Percentiles rank a stretch among this genome's conserved stretches.
phyloP scores from a whole-genome alignment of 805 yeast species.

The Blastobotrys mokoenaii region DNA sequence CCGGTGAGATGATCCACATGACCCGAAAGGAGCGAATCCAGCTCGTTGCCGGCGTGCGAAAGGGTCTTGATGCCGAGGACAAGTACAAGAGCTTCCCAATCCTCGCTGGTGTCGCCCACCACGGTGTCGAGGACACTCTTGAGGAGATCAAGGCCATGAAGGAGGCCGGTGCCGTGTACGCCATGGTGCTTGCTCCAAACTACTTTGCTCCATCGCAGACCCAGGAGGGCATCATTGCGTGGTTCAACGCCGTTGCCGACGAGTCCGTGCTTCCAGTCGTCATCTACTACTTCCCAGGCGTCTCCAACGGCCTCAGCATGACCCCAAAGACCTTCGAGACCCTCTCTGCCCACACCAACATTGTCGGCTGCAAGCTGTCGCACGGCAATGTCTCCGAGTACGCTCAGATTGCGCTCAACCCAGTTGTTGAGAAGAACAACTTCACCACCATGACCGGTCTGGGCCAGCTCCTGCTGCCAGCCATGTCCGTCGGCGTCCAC shows the following conservation, averaged over 20 bases:
- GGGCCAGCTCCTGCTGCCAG: slow-evolving; percentile 44
- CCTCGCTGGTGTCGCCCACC: slow-evolving; percentile 43
- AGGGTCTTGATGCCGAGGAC: slow-evolving; percentile 31
- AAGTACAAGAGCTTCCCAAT: slow-evolving; percentile 32
- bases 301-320: slow-evolving; percentile 35
- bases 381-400: slow-evolving; percentile 44
- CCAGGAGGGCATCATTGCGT: slow-evolving; percentile 41
- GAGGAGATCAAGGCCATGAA: slow-evolving; percentile 24
- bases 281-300: slow-evolving; percentile 44
- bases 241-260: slow-evolving; percentile 38
- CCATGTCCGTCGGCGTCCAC: slow-evolving; percentile 37
- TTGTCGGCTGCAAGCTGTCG: slow-evolving; percentile 43
- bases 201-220: slow-evolving; percentile 40
- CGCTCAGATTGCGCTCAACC: slow-evolving; percentile 37
- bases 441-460: slow-evolving; percentile 42
- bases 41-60: slow-evolving; percentile 22
- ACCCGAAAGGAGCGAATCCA: slow-evolving; percentile 36
- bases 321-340: slow-evolving; percentile 33
- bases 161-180: slow-evolving; percentile 25
- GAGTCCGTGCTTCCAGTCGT: slow-evolving; percentile 36
- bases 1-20: slow-evolving; percentile 48
- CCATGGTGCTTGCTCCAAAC: slow-evolving; percentile 35
- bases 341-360: slow-evolving; percentile 38
- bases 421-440: slow-evolving; percentile 32
- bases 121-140: slow-evolving; percentile 38